Base-by-base conservation (phyloP, 805 yeast species). In the Candida sonorensis region DNA sequence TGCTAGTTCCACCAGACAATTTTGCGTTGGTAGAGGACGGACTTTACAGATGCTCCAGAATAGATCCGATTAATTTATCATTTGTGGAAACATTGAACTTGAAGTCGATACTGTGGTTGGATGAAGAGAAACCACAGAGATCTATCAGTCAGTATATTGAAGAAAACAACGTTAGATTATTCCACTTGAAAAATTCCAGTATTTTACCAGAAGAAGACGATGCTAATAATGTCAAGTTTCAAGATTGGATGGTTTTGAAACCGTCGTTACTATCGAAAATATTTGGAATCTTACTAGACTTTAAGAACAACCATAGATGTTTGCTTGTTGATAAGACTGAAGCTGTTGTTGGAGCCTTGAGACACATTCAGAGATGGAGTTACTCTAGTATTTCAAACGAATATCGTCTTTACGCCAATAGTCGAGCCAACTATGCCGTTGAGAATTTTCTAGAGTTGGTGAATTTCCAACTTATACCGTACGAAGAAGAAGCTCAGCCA, bases 1-100 rank as follows among this genome's bases (percentile, higher is more conserved):
- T 87, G 96, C 65, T 87, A 20, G 84, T 88, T 1, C 94, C 95
- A 2, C 97, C 98, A 1, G 90, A 86, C 30, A 84, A 83, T 52
- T 92, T 83, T 61, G 95, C 95, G 0, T 66, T 86, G 19, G 96
- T 88, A 4, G 97, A 92, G 57, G 78, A 80, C 17, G 94, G 94
- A 0, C 62, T 90, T 2, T 81, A 83, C 59, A 68, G 97, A 33
- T 84, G 96, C 48, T 71, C 92, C 4, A 76, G 77, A 45, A 58
- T 90, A 9, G 90, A 82, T 37, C 73, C 84, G 1, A 75, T 83
- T 36, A 80, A 83, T 53, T 67, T 79, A 36, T 81, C 92, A 17
- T 90, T 88, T 49, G 52, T 90, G 17, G 81, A 75, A 35, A 83
- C 95, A 0, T 64, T 90, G 18, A 64, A 69, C 17, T 64, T 90